These are phyloP conservation scores for Cercospora citrullina DNA, from an alignment of 2,329 filamentous ascomycete species.

Conservation along the genomic window DNA sequence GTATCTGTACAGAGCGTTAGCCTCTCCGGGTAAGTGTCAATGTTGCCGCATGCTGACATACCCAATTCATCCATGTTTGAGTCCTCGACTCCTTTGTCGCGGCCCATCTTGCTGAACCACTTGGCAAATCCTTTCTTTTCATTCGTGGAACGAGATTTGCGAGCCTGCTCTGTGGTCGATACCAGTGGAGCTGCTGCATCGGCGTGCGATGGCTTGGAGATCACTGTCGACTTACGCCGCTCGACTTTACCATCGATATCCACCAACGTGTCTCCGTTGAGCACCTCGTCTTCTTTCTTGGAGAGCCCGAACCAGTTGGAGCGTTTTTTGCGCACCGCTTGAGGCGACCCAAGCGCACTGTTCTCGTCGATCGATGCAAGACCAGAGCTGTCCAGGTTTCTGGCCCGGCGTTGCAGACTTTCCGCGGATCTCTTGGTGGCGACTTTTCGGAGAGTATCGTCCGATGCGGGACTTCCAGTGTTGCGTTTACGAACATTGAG, in stretches of 20 bases:
- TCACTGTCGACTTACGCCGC: constrained; percentile 25
- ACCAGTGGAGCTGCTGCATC: constrained; percentile 36
- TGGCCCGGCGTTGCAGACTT: constrained; percentile 23
- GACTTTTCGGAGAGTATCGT: constrained; percentile 18
- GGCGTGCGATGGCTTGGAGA: constrained; percentile 34
- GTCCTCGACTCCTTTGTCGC: constrained; percentile 33
- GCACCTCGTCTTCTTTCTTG: constrained; percentile 29
- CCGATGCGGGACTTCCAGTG: constrained; percentile 33
- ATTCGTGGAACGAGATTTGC: constrained; percentile 38
- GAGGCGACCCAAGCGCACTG: constrained; percentile 28
- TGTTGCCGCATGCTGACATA: constrained; percentile 14
- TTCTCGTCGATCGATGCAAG: constrained; percentile 36
- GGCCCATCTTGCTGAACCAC: constrained; percentile 54
- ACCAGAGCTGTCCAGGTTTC: constrained; percentile 23
- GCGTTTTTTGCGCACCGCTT: constrained; percentile 45
- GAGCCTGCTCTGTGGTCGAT: constrained; percentile 49
- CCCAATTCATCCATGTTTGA: constrained; percentile 22
- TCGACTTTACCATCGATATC: constrained; percentile 21
- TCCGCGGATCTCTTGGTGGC: constrained; percentile 28
- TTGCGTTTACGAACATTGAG: constrained; percentile 57
- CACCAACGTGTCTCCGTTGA: constrained; percentile 11
- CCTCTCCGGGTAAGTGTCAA: background rate
- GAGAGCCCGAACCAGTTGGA: constrained; percentile 48
- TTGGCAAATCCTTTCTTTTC: constrained; percentile 53
- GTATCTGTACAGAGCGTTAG: constrained; percentile 24